These are phyloP conservation scores for Boletus subparvulus DNA, from an alignment of 768 basidiomycete genomes.

Conservation along the genomic window DNA sequence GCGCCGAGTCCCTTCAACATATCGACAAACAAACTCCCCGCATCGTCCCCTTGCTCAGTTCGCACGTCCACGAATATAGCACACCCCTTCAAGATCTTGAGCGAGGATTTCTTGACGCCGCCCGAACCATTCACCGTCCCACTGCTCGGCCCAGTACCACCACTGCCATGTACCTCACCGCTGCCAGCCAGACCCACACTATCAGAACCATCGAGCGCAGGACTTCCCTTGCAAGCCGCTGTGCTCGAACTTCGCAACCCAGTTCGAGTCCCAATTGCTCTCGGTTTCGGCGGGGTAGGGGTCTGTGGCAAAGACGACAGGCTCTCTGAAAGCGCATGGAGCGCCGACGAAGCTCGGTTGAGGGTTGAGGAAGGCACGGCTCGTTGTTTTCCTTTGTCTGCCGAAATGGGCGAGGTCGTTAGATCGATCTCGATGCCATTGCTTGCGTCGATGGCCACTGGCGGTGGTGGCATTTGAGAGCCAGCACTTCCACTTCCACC, in stretches of 20 bases:
- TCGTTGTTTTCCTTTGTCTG: conserved; percentile 26
- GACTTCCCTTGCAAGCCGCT: conserved; percentile 20
- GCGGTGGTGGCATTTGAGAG: conserved; percentile 16
- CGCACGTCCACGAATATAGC: conserved; percentile 82
- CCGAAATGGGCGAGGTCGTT: conserved; percentile 14
- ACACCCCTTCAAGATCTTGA: conserved; percentile 69
- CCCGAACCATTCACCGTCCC: conserved; percentile 22
- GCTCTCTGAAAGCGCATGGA: conserved; percentile 62
- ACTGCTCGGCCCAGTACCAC: conserved; percentile 15
- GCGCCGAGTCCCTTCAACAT: conserved; percentile 82
- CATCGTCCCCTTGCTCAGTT: conserved; percentile 74
- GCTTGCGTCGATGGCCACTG: conserved; percentile 2
- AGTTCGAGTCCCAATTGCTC: conserved; percentile 48
- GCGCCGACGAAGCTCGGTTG: conserved; percentile 40
- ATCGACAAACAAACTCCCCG: conserved; percentile 76
- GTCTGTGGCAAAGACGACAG: conserved; percentile 49
- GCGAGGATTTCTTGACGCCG: conserved; percentile 30
- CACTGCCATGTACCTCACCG: conserved; percentile 19
- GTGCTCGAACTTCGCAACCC: conserved; percentile 46
- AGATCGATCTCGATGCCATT: conserved; percentile 12
- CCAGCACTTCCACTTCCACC: not conserved
- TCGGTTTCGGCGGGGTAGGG: conserved; percentile 29
- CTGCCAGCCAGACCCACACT: conserved; percentile 27
- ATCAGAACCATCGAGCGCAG: conserved; percentile 35
- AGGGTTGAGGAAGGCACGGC: conserved; percentile 18